A percentile compares a stretch with the other conserved stretches of the same genome.
Evolutionary conservation across 1,139 yeast species (phyloP).

Genomic region (Meyerozyma sp.): DNA sequence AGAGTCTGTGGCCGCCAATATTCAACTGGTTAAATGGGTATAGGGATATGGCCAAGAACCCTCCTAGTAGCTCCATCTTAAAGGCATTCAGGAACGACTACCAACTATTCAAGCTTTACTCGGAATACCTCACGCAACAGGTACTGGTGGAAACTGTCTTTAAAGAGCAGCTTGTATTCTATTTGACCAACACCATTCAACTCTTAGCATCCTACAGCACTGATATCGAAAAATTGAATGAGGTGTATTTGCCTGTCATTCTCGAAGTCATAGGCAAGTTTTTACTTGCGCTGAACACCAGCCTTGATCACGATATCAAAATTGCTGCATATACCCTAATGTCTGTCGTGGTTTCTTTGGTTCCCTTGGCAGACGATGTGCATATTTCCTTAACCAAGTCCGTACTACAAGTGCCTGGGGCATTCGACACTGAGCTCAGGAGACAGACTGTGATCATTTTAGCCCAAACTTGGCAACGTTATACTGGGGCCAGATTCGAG

Average conservation of each 20-base stretch:
- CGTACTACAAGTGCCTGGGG: conserved; percentile 35
- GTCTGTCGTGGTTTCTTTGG: conserved; percentile 70
- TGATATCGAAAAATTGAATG: conserved; percentile 24
- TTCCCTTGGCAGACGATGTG: conserved; percentile 60
- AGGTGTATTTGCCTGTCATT: conserved; percentile 43
- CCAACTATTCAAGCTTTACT: conserved; percentile 62
- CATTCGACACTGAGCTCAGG: conserved; percentile 14
- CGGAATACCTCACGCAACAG: conserved; percentile 52
- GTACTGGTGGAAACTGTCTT: conserved; percentile 54
- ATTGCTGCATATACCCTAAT: conserved; percentile 79
- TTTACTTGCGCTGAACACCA: conserved; percentile 26
- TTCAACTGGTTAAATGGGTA: conserved; percentile 69
- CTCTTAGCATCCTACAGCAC: conserved; percentile 34
- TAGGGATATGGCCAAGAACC: conserved; percentile 58
- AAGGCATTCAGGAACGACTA: conserved; percentile 66
- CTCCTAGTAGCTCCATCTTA: conserved; percentile 65
- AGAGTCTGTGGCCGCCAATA: conserved; percentile 61
- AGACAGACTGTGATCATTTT: conserved; percentile 36
- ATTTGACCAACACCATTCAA: conserved; percentile 71
- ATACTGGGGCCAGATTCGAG: conserved; percentile 14
- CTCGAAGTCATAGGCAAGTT: conserved; percentile 54
- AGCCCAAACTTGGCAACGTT: conserved; percentile 38
- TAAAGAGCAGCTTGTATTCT: conserved; percentile 71
- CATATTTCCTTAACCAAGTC: conserved; percentile 67
- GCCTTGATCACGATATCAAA: conserved; percentile 57